Conservation (phyloP, 2,329 filamentous ascomycete genomes). For the Hymenoscyphus repandus region DNA sequence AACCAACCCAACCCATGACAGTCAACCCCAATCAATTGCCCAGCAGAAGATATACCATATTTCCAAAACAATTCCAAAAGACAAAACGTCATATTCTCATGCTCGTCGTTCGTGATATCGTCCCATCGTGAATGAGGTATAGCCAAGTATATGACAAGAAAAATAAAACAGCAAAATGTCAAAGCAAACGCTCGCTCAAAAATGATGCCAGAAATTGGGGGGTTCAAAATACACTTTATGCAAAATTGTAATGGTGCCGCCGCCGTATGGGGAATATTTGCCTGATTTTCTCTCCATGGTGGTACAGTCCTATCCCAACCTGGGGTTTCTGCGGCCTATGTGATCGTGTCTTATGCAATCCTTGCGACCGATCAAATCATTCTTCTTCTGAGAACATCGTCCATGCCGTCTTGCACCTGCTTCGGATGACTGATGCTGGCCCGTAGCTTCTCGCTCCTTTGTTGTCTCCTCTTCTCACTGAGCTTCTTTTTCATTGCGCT, state of each 20-base stretch:
- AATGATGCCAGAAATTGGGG: background rate
- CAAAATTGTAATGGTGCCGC: background rate
- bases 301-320: background rate
- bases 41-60: background rate
- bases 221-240: background rate
- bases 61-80: background rate
- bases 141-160: background rate
- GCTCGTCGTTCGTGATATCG: background rate
- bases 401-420: slow-evolving; percentile 30
- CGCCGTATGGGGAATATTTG: background rate
- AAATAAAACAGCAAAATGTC: background rate
- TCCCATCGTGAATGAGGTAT: background rate
- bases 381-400: slow-evolving; percentile 27
- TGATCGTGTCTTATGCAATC: background rate
- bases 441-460: slow-evolving; percentile 52
- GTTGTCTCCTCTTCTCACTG: slow-evolving; percentile 54
- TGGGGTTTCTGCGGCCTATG: background rate
- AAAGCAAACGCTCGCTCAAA: background rate
- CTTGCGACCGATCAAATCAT: background rate
- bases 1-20: background rate
- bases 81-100: background rate
- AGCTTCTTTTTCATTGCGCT: slow-evolving; percentile 49
- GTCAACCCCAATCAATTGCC: background rate
- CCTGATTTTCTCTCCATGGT: background rate
- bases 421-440: slow-evolving; percentile 55